Percentiles rank a stretch among this genome's conserved stretches.
phyloP scores from a whole-genome alignment of 2,329 filamentous ascomycete species.

The Colletotrichum gigasporum region DNA sequence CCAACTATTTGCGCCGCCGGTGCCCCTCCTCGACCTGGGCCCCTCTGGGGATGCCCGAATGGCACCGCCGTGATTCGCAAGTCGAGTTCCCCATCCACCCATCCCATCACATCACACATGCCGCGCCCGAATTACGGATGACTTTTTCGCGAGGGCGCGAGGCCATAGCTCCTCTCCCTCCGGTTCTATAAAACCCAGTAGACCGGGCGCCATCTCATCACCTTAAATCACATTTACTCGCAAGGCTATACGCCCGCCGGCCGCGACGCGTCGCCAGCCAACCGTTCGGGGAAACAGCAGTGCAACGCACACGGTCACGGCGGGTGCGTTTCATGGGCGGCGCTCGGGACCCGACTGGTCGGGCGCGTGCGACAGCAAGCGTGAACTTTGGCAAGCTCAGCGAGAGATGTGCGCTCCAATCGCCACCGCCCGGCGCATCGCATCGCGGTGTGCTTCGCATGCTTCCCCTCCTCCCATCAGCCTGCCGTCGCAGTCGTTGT shows the following conservation, averaged over 20 bases:
- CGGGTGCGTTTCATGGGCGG: constrained; percentile 12
- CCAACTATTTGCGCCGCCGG: not conserved
- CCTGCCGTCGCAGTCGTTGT: not conserved
- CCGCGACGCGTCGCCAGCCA: no score
- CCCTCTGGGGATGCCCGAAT: no score
- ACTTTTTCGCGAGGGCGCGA: no score
- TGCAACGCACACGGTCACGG: constrained; percentile 2
- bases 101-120: not conserved
- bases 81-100: no score
- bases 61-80: constrained; percentile 16
- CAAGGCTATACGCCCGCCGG: no score
- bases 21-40: not conserved
- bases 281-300: not conserved
- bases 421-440: constrained; percentile 24
- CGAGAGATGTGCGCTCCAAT: constrained; percentile 19
- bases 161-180: no score
- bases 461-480: no score
- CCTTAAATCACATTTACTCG: no score
- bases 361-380: constrained; percentile 21
- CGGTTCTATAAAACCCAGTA: no score
- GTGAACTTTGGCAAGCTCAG: no score
- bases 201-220: constrained; percentile 3
- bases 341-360: constrained; percentile 20
- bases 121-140: not conserved
- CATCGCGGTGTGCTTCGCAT: no score